Base-by-base conservation (phyloP, 1,284 basidiomycete species). In the Malassezia arunalokei region DNA sequence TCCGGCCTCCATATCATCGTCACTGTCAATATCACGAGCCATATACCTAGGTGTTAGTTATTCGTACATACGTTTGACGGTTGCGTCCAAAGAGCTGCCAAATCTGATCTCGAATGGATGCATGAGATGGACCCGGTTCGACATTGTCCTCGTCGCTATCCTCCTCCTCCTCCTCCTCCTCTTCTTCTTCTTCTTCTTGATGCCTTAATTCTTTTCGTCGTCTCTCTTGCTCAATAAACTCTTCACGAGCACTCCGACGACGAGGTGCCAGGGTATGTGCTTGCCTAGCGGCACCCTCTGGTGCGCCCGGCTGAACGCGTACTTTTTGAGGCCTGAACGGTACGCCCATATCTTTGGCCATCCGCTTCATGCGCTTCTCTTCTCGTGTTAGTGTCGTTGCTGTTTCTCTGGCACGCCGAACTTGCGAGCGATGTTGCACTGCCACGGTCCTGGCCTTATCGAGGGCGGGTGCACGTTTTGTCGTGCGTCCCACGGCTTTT, bases 1-100 rank as follows among this genome's bases (percentile, higher is more conserved):
- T 20, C 64, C 67, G 4, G 68, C 68, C 41, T 71, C 68, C 68
- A 71, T 71, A 20, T 71, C 68, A 46, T 68, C 66, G 47, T 68
- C 65, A 57, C 63, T 65, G 33, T 66, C 63, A 32, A 63, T 57
- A 35, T 63, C 49, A 9, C 60, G 50, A 39, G 59, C 58, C 1
- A 60, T 56, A 43, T 68, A 68, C 5, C 51, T 57, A 40, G 6
- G 29, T 15, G 30, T 33, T 33, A 35, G 11, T n/a, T n/a, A 20
- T 12, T n/a, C 7, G 20, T 49, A 27, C 51, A 39, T 42, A 57
- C 49, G 57, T 51, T 15, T 57, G 56, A 32, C 65, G 61, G 28
- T 69, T 57, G 37, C 62, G 59, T 43, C 66, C 66, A 43, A 71
- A 65, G 17, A 68, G 47, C 24, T 55, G 53, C 68, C 68, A 71